Evolutionary conservation across 257 asterid genomes (phyloP).

Genomic region (Perilla frutescens): DNA sequence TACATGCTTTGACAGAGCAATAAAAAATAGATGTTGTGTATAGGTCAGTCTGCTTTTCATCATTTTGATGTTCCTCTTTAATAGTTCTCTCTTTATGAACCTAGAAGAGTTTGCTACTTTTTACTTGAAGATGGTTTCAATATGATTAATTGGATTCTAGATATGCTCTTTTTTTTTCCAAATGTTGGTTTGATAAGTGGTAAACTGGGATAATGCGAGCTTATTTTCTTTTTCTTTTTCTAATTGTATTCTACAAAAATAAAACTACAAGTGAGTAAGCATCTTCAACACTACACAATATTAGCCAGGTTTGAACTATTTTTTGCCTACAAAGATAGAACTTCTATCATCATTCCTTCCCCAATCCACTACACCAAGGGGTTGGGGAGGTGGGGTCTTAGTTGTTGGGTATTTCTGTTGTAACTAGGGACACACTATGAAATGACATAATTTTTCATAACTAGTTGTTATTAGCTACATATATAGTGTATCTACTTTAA

Average conservation of each 20-base stretch:
- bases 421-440: slow-evolving; percentile 6
- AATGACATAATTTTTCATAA: slow-evolving; percentile 19
- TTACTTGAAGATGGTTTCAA: neutral
- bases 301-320: neutral
- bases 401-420: neutral
- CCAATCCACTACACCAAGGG: neutral
- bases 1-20: slow-evolving; percentile 74
- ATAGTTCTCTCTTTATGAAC: slow-evolving; percentile 22
- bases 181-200: slow-evolving; percentile 10
- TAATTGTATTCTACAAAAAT: slow-evolving; percentile 11
- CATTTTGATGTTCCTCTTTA: slow-evolving; percentile 14
- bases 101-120: slow-evolving; percentile 3
- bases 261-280: slow-evolving; percentile 17
- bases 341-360: neutral
- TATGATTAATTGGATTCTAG: neutral
- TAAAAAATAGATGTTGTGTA: slow-evolving; percentile 87
- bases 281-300: neutral
- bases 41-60: slow-evolving; percentile 57
- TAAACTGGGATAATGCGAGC: neutral
- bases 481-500: slow-evolving; percentile 15
- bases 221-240: neutral
- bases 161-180: slow-evolving; percentile 3
- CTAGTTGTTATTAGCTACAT: slow-evolving; percentile 19
- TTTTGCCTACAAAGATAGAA: neutral
- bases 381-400: neutral